phyloP scores from a whole-genome alignment of 305 asterid species.

The Vinca major region DNA sequence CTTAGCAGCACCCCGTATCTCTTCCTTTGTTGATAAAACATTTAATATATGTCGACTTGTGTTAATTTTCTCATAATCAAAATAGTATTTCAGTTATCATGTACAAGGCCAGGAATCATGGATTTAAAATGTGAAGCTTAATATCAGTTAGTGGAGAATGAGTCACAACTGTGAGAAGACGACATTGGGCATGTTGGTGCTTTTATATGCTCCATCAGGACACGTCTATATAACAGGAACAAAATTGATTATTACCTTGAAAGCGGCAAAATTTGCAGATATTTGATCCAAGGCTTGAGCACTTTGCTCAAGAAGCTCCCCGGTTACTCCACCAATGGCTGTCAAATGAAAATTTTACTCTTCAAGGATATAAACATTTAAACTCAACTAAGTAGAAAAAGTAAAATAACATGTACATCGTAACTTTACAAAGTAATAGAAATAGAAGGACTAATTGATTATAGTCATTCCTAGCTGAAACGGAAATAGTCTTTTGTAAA shows the following conservation, averaged over 20 bases:
- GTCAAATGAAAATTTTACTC: constrained; percentile 27
- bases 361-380: background rate
- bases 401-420: too few species aligned
- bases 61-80: too few species aligned
- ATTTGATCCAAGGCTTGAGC: constrained; percentile 80
- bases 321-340: constrained; percentile 80
- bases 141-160: constrained; percentile 3
- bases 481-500: background rate
- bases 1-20: too few species aligned
- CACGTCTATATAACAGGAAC: background rate
- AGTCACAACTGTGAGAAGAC: background rate
- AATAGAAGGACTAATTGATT: too few species aligned
- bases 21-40: too few species aligned
- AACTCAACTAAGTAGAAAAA: too few species aligned
- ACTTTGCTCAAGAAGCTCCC: constrained; percentile 82
- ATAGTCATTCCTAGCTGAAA: too few species aligned
- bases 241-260: constrained; percentile 38
- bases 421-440: too few species aligned
- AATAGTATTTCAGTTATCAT: background rate
- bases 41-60: too few species aligned
- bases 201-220: background rate
- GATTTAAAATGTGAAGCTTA: background rate
- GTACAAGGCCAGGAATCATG: background rate
- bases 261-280: constrained; percentile 63
- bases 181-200: background rate